Base-by-base conservation (phyloP, 225 moss, liverwort and hornwort genomes). In the Lunularia cruciata region DNA sequence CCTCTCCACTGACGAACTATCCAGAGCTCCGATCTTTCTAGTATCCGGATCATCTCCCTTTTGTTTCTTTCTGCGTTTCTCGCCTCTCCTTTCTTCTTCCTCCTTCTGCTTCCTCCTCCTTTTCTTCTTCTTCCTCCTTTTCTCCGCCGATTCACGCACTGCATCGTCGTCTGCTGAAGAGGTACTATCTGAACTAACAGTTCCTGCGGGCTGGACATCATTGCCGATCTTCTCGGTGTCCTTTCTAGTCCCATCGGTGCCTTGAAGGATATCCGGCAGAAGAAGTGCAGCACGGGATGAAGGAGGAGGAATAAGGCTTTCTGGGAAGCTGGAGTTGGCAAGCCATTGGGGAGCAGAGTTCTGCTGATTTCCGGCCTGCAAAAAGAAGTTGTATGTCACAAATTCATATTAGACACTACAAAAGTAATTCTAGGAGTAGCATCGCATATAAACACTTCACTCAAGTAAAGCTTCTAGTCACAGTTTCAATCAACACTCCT, bases 241-340 rank as follows among this genome's bases (percentile, higher is more conserved):
- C 63, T 31, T 60, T 68, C 66, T 78, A 27, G 62, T 59, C n/a
- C 19, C 78, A 15, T 70, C 75, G 5, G 47, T 26, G n/a, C n/a
- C n/a, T n/a, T n/a, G n/a, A n/a, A n/a, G n/a, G n/a, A n/a, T n/a
- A 47, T 6, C 46, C 5, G 51, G 51, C 9, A 36, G 4, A 2
- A 20, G 35, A 20, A 43, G 52, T 48, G 30, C 23, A 19, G 13
- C 10, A 49, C 47, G 15, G 31, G 30, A n/a, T 33, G 71, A 32
- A 30, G 74, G 73, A 78, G 78, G 85, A 78, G 83, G 81, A 45
- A 92, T 70, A 42, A 90, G 74, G 67, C 46, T 80, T 59, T 86
- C 88, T 57, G 92, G 78, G 66, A 95, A 92, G 75, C 88, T 90
- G 39, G 87, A 74, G 73, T 92, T 92, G 19, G 85, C 85, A 58